A percentile compares a stretch with the other conserved stretches of the same genome.
Evolutionary conservation across 2,329 filamentous ascomycete species (phyloP).

Genomic region (Penicillium thymicola): DNA sequence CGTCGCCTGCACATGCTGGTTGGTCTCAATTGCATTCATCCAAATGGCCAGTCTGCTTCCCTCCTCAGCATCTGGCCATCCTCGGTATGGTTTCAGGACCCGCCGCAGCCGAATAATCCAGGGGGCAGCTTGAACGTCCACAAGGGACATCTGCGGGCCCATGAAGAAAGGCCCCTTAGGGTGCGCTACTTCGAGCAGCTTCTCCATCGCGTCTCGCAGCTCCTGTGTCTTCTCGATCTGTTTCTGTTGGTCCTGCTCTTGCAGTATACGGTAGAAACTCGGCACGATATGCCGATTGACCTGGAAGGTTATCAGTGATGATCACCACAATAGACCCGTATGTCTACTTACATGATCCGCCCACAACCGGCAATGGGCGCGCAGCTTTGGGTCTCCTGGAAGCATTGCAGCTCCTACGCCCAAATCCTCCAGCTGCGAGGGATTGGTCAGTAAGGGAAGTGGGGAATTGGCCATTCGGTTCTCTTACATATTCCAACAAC

Average conservation of each 20-base stretch:
- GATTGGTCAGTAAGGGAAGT: slow-evolving; percentile 7
- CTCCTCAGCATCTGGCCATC: slow-evolving; percentile 62
- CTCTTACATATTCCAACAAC: slow-evolving; percentile 75
- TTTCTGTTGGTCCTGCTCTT: slow-evolving; percentile 58
- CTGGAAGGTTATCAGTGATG: slow-evolving; percentile 40
- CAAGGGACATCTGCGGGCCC: slow-evolving; percentile 57
- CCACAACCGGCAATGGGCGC: slow-evolving; percentile 76
- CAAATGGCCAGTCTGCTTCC: slow-evolving; percentile 66
- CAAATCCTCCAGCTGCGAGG: slow-evolving; percentile 68
- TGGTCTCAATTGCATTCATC: slow-evolving; percentile 65
- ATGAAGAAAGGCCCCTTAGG: slow-evolving; percentile 67
- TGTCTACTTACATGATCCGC: slow-evolving; percentile 63
- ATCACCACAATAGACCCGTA: background rate
- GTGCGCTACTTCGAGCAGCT: slow-evolving; percentile 57
- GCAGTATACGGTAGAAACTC: slow-evolving; percentile 69
- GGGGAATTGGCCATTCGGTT: background rate
- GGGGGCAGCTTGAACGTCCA: slow-evolving; percentile 72
- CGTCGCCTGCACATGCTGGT: slow-evolving; percentile 63
- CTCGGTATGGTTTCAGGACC: slow-evolving; percentile 62
- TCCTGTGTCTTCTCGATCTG: slow-evolving; percentile 59
- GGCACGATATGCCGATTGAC: slow-evolving; percentile 75
- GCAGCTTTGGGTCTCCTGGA: slow-evolving; percentile 59
- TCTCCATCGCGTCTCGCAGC: slow-evolving; percentile 64
- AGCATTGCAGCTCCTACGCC: slow-evolving; percentile 59
- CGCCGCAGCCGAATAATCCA: slow-evolving; percentile 68